Base-by-base conservation (phyloP, 139 green algal genomes). In the Zygnema cylindricum region DNA sequence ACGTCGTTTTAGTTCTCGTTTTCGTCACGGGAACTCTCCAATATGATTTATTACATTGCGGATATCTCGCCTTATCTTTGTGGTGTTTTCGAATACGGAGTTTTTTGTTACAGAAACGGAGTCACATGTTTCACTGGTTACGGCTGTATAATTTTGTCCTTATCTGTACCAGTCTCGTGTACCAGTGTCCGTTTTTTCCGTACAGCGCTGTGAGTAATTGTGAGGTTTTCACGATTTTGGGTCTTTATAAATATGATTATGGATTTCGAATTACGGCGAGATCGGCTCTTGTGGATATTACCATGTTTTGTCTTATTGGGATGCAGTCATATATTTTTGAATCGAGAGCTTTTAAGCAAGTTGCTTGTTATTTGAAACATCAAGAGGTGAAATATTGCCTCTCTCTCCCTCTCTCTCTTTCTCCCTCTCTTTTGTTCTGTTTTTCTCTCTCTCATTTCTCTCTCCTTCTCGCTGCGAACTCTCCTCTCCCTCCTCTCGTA, bases 201-300 rank as follows among this genome's bases (percentile, higher is more conserved):
- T 91, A 91, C 57, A 43, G 40, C 16, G 32, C 78, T 22, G 38
- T 36, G 0, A 35, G 32, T 2, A 49, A 3, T 2, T 89, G 84
- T 41, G 41, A 43, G 23, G 25, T 84, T 32, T 83, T 82, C 38
- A 89, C 35, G 23, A 41, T 91, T 2, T 7, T 91, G 21, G 86
- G 86, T 23, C 42, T 91, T 35, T 91, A 84, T 49, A 91, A 91
- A 77, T 90, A 90, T 23, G 77, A 90, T 36, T 90, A 90, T 1
- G 85, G 85, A 16, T 76, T 89, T 2, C 81, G 84, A 39, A 89
- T 85, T n/a, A 43, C 43, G 22, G 43, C 76, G 43, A 16, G 84
- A 2, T 88, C 76, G 23, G 85, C 85, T 16, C 40, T 90, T 32
- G 85, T 90, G 42, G 85, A 90, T 39, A 82, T 90, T 30, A 89